Evolutionary conservation across 352 stramenopile genomes (phyloP).

Genomic region (Phytophthora pseudosyringae): DNA sequence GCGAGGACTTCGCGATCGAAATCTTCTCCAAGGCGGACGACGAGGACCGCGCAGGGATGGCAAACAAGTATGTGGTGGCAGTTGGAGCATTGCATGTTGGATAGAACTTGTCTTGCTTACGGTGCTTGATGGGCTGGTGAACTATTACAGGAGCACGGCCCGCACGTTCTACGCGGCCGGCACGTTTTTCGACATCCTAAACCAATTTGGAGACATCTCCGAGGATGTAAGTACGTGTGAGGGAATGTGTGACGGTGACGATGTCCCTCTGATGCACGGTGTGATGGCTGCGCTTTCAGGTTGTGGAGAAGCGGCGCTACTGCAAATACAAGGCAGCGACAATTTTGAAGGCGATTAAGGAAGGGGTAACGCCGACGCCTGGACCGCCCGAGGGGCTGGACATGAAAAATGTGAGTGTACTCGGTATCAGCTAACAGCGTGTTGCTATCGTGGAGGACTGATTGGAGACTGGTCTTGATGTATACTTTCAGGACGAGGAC

Average conservation of each 20-base stretch:
- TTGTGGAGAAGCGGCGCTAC: conserved; percentile 92
- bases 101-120: conserved; percentile 3
- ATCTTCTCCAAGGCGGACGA: conserved; percentile 96
- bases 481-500: conserved; percentile 22
- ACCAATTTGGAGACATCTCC: conserved; percentile 92
- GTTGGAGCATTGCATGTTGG: neutral
- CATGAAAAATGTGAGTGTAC: conserved; percentile 41
- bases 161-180: conserved; percentile 96
- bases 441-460: neutral
- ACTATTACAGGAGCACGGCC: conserved; percentile 82
- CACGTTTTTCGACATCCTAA: conserved; percentile 97
- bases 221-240: conserved; percentile 64
- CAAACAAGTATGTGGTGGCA: conserved; percentile 79
- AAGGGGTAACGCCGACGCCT: conserved; percentile 84
- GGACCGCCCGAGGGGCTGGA: conserved; percentile 71
- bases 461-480: conserved; percentile 5
- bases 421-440: neutral
- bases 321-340: conserved; percentile 96
- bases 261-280: conserved; percentile 6
- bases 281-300: conserved; percentile 29
- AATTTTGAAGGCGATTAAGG: conserved; percentile 96
- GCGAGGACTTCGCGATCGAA: conserved; percentile 89
- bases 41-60: conserved; percentile 91
- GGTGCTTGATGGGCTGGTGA: neutral
- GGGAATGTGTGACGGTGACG: neutral